Conservation (phyloP, 805 yeast genomes). For the Cyberlindnera maclurae region DNA sequence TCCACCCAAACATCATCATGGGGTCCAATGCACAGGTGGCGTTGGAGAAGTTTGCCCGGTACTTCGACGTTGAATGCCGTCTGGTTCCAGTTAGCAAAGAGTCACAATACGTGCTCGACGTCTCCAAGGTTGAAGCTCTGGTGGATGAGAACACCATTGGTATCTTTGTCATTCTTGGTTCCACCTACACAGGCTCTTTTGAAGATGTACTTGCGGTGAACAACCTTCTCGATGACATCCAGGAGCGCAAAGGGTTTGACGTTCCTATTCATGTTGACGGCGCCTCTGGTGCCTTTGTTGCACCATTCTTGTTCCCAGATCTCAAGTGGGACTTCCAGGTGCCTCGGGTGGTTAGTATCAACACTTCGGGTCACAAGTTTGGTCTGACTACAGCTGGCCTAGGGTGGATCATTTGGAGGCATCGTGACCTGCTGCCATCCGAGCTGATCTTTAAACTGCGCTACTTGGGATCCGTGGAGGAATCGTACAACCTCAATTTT, state of each 20-base stretch:
- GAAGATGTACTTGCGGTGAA: constrained; percentile 64
- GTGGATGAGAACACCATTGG: constrained; percentile 93
- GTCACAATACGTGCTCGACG: constrained; percentile 60
- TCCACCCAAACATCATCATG: constrained; percentile 81
- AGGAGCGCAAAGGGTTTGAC: constrained; percentile 56
- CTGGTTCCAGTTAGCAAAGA: constrained; percentile 57
- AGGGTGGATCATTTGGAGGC: constrained; percentile 89
- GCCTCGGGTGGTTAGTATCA: constrained; percentile 74
- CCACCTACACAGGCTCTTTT: constrained; percentile 90
- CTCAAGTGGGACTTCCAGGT: constrained; percentile 79
- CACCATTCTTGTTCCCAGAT: constrained; percentile 75
- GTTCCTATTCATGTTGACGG: constrained; percentile 91
- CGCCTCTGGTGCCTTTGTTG: constrained; percentile 85
- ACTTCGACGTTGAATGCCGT: constrained; percentile 86
- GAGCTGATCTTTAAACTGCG: constrained; percentile 69
- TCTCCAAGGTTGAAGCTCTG: constrained; percentile 47
- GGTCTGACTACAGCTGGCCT: constrained; percentile 87
- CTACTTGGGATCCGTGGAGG: constrained; percentile 85
- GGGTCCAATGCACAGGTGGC: constrained; percentile 93
- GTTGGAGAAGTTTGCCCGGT: constrained; percentile 86
- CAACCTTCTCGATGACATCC: constrained; percentile 60
- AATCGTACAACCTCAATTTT: constrained; percentile 79
- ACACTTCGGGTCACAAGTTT: constrained; percentile 89
- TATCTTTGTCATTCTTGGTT: constrained; percentile 79
- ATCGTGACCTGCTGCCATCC: constrained; percentile 54